Evolutionary conservation across 805 yeast genomes (phyloP), one percentile per base, ranked within the genome.

Genomic region (Starmerella lactis-condensi): DNA sequence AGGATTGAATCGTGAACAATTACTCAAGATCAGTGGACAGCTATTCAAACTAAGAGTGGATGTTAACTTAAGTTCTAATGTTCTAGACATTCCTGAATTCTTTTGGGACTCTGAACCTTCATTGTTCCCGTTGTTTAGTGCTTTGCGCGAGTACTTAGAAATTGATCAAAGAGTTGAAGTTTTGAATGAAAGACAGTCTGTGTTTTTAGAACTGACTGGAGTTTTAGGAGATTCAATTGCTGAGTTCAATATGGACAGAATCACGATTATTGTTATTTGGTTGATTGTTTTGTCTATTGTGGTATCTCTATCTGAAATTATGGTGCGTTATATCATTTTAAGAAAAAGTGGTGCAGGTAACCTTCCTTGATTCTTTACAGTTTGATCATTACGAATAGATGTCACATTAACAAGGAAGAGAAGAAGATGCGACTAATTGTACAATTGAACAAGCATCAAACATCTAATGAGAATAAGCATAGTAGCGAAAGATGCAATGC

Each of bases 81-180:
- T 89, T 15, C 60, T 89, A 32, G 98, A 89, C 47, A 82, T 93
- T 0, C 98, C 98, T 0, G 93, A 81, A 39, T 82, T 79, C 48
- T 89, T 89, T 53, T 89, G 98, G 98, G 77, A 83, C 19, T 55
- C 57, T 39, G 98, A 89, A 54, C 98, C 98, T 4, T 83, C 93
- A 23, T 63, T 89, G 41, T 92, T 85, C 50, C 96, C 96, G 3
- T 58, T 89, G 25, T 89, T 89, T 53, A 62, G 64, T 22, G 95
- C 95, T 2, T 72, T 83, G 34, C 58, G 94, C 36, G 94, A 89
- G 41, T 89, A 89, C 46, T 57, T 89, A 34, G 98, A 89, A 54
- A 83, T 89, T 39, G 95, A 85, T 50, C 93, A 79, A 53, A 60
- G 98, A 32, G 94, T 85, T 19, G 83, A 78, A 47, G 94, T 89